phyloP scores from a whole-genome alignment of 768 basidiomycete genomes.

The Mycena sanguinolenta region DNA sequence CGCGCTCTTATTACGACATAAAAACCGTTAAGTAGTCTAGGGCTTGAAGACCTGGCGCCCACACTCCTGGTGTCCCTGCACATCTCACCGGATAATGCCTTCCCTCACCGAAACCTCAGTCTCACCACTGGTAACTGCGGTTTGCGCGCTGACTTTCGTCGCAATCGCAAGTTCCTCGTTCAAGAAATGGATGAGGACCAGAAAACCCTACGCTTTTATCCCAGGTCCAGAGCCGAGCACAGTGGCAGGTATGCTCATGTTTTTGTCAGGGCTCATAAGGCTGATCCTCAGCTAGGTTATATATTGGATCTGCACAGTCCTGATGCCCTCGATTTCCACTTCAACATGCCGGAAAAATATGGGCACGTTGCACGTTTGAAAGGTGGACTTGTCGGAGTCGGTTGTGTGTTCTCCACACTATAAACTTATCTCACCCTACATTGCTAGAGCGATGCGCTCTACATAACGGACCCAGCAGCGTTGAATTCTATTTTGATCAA shows the following conservation, averaged over 20 bases:
- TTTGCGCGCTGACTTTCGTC: constrained; percentile 13
- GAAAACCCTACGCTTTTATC: constrained; percentile 26
- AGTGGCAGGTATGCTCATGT: neutral
- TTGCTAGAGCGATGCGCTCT: constrained; percentile 40
- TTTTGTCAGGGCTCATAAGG: neutral
- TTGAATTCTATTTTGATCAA: constrained; percentile 42
- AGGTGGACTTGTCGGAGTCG: constrained; percentile 39
- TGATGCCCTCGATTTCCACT: constrained; percentile 39
- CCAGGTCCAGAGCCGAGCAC: constrained; percentile 15
- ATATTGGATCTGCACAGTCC: constrained; percentile 41
- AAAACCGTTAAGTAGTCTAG: neutral
- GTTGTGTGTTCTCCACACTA: neutral
- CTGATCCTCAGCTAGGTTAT: constrained; percentile 31
- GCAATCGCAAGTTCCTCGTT: constrained; percentile 23
- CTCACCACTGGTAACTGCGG: constrained; percentile 13
- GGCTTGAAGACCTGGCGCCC: neutral
- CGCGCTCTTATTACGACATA: constrained; percentile 9
- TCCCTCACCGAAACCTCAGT: neutral
- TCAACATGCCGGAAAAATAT: constrained; percentile 40
- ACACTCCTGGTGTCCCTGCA: neutral
- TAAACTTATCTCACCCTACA: neutral
- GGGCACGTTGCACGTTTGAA: constrained; percentile 41
- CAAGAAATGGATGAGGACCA: constrained; percentile 19
- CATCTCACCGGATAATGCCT: neutral
- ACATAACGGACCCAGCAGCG: constrained; percentile 44